Evolutionary conservation across 2,329 filamentous ascomycete species (phyloP).

Genomic region (Alternaria triticimaculans): DNA sequence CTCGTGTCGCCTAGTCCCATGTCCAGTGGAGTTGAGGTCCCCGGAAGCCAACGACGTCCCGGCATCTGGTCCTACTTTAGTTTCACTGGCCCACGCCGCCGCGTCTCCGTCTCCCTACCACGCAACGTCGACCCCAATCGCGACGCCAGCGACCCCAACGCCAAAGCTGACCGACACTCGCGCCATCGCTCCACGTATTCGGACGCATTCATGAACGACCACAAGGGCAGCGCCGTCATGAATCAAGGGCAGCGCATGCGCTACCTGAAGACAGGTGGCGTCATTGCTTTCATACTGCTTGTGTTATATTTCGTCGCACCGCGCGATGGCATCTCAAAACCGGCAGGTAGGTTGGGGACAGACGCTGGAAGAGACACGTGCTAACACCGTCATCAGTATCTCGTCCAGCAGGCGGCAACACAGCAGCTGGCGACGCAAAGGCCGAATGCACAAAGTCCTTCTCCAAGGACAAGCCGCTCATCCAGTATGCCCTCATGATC

Average conservation of each 20-base stretch:
- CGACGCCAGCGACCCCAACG: conserved; percentile 53
- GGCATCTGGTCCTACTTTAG: conserved; percentile 62
- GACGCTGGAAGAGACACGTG: no score
- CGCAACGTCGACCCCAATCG: conserved; percentile 42
- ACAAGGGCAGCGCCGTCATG: conserved; percentile 61
- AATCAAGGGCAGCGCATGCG: conserved; percentile 67
- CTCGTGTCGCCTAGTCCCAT: conserved; percentile 49
- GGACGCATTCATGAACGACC: conserved; percentile 52
- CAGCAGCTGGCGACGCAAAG: conserved; percentile 64
- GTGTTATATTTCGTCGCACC: conserved; percentile 65
- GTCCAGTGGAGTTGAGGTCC: conserved; percentile 62
- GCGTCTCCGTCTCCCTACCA: conserved; percentile 60
- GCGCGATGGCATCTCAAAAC: conserved; percentile 36
- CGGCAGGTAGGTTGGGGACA: conserved; percentile 26
- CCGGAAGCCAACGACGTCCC: conserved; percentile 52
- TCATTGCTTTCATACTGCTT: conserved; percentile 64
- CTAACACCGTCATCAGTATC: conserved; percentile 17
- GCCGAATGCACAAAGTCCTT: conserved; percentile 81
- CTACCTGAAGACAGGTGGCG: conserved; percentile 67
- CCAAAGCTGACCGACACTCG: conserved; percentile 55
- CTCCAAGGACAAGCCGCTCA: conserved; percentile 87
- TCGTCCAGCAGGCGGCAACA: conserved; percentile 48
- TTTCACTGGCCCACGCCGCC: conserved; percentile 58
- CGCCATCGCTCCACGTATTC: conserved; percentile 44
- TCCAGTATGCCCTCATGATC: conserved; percentile 98